Base-by-base conservation (phyloP, 805 yeast genomes). In the Teunomyces pallodes region DNA sequence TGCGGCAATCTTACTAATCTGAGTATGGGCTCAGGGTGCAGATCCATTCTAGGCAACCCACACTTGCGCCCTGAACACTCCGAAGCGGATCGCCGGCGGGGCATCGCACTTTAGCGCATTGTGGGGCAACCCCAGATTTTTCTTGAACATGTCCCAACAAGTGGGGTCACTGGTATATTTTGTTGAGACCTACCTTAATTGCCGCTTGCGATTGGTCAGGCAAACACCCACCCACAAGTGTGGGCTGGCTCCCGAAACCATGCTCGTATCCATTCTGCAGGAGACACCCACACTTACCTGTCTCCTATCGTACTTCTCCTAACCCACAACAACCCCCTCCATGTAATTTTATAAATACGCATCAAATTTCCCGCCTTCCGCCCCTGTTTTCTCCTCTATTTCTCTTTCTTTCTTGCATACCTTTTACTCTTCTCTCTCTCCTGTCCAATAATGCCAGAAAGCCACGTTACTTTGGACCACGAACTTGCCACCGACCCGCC, bases 401-500 rank as follows among this genome's bases (percentile, higher is more conserved):
- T n/a, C 12, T 24, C 5, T 20, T 24, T 13, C 8, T 14, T 33
- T 33, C 20, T 7, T 9, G 7, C 12, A 6, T 16, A 5, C 13
- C 24, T 20, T 20, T 20, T 35, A 7, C 41, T 26, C 17, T n/a
- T 24, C 13, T 12, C 40, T 14, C 8, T 10, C 12, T 35, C 8
- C 9, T 12, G n/a, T 5, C 14, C 14, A 10, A 24, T 5, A 30
- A 46, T 48, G 51, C 51, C 51, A 12, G 51, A 48, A 44, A 32
- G 45, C 24, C 69, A 65, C 51, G 55, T 67, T 41, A 56, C 67
- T 10, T 61, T 69, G 45, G 73, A 67, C 49, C 72, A 67, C 58
- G 73, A 67, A 45, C 59, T 56, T 39, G 52, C 54, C 46, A 52
- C 52, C 35, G 51, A 50, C 5, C 74, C 69, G 49, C 82, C 76